Evolutionary conservation across 768 basidiomycete genomes (phyloP).

Genomic region (Pisolithus sp.): DNA sequence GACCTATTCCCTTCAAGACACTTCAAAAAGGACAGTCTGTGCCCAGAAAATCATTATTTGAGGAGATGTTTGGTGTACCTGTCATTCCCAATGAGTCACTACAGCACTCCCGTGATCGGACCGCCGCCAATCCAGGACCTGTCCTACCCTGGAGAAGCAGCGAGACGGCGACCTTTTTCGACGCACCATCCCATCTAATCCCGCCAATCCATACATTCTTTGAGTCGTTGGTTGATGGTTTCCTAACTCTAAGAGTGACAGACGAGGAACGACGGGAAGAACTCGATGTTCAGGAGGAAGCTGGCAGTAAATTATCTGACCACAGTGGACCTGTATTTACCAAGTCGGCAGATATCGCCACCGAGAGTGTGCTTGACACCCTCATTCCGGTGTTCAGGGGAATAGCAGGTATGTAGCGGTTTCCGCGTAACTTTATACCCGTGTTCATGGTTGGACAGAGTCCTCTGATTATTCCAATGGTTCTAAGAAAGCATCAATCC

Average conservation of each 20-base stretch:
- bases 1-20: constrained; percentile 38
- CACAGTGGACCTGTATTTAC: constrained; percentile 23
- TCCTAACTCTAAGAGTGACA: constrained; percentile 31
- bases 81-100: constrained; percentile 42
- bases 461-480: constrained; percentile 20
- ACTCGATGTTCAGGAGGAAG: constrained; percentile 25
- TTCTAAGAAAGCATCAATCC: constrained; percentile 4
- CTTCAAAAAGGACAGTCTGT: constrained; percentile 23
- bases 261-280: constrained; percentile 14
- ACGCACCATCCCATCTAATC: constrained; percentile 67
- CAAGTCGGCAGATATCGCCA: constrained; percentile 32
- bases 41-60: constrained; percentile 61
- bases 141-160: constrained; percentile 33
- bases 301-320: constrained; percentile 40
- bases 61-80: constrained; percentile 84
- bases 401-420: constrained; percentile 35
- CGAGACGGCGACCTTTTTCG: constrained; percentile 46
- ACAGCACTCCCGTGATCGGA: constrained; percentile 11
- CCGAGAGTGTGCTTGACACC: constrained; percentile 48
- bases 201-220: constrained; percentile 72
- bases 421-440: neutral
- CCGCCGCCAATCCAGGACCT: constrained; percentile 7
- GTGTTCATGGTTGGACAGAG: constrained; percentile 10
- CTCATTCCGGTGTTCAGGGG: constrained; percentile 61
- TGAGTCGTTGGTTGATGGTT: constrained; percentile 49